Evolutionary conservation across 345 rosid genomes (phyloP), one percentile per base, ranked within the genome.

Genomic region (Aquilaria malaccensis): DNA sequence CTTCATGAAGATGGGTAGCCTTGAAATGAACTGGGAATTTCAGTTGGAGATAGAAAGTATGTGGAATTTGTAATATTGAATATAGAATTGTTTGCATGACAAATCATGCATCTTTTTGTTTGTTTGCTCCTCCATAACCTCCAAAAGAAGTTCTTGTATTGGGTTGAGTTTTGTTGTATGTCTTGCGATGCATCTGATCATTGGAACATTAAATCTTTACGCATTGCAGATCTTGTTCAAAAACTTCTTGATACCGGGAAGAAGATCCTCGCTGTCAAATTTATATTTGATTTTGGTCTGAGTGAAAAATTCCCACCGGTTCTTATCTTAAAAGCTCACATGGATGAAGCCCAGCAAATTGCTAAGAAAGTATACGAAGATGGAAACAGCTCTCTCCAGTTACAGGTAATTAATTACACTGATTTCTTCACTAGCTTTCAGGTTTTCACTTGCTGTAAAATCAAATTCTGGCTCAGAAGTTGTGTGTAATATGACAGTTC

Each of bases 201-300:
- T 37, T 37, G 43, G 43, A 37, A 3, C 43, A 4, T 1, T 9
- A 37, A 37, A 37, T 9, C 32, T 14, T 56, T 54, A 11, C 71
- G 47, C 37, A 13, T 68, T 65, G 60, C 84, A 84, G 90, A 76
- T 69, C 68, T 89, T 11, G 64, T 87, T 56, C 72, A 69, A 55
- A 87, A 79, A 67, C 91, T 92, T 52, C 64, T 83, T 41, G 84
- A 66, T 37, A 70, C 31, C 59, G 81, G 77, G 22, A 83, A 87
- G 59, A 67, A 77, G 13, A 66, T 81, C 53, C 59, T 78, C 54
- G 87, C 96, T 29, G 79, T 83, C 57, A 85, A 61, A 67, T 81
- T 83, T 65, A 67, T 81, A 63, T 77, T 80, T 69, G 95, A 85
- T 69, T 79, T 88, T 70, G 79, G 80, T 73, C 67, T 89, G 72